Base-by-base conservation (phyloP, 2,329 filamentous ascomycete species). In the Fusarium subglutinans region DNA sequence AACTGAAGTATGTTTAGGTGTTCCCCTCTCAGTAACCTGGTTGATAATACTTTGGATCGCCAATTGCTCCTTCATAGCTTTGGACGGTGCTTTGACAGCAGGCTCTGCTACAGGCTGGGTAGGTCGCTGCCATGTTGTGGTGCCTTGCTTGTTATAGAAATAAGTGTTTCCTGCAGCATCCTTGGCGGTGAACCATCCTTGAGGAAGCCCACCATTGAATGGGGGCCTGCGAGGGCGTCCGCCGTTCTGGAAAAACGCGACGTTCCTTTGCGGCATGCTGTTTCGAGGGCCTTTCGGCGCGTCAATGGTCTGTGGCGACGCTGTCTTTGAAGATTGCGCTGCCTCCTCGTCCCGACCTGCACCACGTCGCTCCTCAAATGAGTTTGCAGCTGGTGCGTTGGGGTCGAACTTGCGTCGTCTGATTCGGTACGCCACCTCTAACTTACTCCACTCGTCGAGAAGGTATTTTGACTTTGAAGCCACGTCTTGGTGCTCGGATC, bases 361-460 rank as follows among this genome's bases (percentile, higher is more conserved):
- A 50, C 79, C 81, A 64, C 93, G 91, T 63, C 93, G 92, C 77
- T 90, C 87, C 73, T 91, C 90, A 30, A 89, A 90, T 33, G 89
- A 87, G 75, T 90, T 90, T 37, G 88, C 85, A 50, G 86, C 77
- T 24, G 84, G 84, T 54, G 86, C 89, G 73, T 90, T 91, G 33
- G 92, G 91, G 80, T 96, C 94, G 66, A 93, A 85, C 84, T 97
- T 97, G 84, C 96, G 94, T 65, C 96, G 90, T 43, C 94, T 94
- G 79, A 99, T 99, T 68, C 96, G 92, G 82, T 98, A 99, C 12
- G 91, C 96, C 41, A 97, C 88, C 81, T 98, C 93, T 55, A 99
- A 86, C 77, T 94, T 95, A 80, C 92, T 93, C 96, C 96, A 99
- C 74, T 92, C 92, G 14, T 94, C 90, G 35, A 98, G 84, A 41